Conservation (phyloP, 208 protist species). For the Leishmania tropica region DNA sequence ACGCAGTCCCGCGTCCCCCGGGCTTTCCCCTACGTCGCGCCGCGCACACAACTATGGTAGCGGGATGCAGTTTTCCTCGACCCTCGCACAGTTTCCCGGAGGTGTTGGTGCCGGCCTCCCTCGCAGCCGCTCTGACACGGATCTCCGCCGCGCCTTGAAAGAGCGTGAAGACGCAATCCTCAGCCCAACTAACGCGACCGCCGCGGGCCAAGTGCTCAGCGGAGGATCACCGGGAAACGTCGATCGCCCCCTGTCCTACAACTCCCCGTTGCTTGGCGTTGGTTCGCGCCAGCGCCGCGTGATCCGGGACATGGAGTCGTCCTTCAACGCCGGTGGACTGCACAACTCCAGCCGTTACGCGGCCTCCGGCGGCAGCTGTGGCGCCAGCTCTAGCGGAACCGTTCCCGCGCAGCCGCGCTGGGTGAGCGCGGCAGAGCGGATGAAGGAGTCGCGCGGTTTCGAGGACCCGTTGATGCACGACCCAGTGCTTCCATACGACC, state of each 20-base stretch:
- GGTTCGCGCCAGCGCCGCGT: slow-evolving; percentile 23
- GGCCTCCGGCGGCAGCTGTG: slow-evolving; percentile 8
- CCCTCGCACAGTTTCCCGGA: neutral
- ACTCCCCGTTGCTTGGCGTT: neutral
- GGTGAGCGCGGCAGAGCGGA: slow-evolving; percentile 59
- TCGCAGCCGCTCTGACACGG: slow-evolving; percentile 23
- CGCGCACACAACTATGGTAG: neutral
- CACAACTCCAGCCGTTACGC: slow-evolving; percentile 16
- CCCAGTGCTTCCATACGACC: slow-evolving; percentile 51
- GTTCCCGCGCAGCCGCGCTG: slow-evolving; percentile 34
- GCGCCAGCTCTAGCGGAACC: slow-evolving; percentile 5
- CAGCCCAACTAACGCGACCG: neutral
- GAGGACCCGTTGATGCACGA: slow-evolving; percentile 23
- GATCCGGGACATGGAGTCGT: slow-evolving; percentile 32
- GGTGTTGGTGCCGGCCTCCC: slow-evolving; percentile 5
- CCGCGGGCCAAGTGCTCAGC: neutral
- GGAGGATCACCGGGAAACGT: neutral
- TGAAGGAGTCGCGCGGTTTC: slow-evolving; percentile 24
- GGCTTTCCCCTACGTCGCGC: neutral
- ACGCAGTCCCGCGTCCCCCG: slow-evolving; percentile 6
- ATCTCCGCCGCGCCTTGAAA: slow-evolving; percentile 25
- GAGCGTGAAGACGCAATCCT: slow-evolving; percentile 8
- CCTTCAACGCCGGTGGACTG: slow-evolving; percentile 8
- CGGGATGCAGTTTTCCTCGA: neutral
- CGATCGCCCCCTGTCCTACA: neutral